Evolutionary conservation across 805 yeast genomes (phyloP), one percentile per base, ranked within the genome.

Genomic region (Debaryomyces prosopidis): DNA sequence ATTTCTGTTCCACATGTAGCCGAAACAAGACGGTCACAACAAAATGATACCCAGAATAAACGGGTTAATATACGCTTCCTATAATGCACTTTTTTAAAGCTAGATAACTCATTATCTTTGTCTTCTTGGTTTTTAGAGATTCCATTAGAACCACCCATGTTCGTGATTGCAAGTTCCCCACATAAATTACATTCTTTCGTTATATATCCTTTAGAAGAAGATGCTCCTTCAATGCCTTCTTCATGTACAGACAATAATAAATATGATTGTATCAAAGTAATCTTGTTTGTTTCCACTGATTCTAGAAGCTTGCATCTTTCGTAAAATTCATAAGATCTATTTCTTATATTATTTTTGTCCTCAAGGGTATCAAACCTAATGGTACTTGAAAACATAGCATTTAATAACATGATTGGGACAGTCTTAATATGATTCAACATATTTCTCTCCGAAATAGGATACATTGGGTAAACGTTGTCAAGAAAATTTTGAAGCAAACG

Each of bases 151-250:
- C 58, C 60, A 5, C 59, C 58, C 33, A 59, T 45, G 47, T 54
- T 61, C 15, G 63, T 65, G 7, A 63, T 46, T 1, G 61, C 65
- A 7, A 63, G 42, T 34, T 62, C 68, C 18, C 49, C 59, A 26
- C 63, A 53, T 35, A 62, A 40, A 20, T 47, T 50, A 4, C 60
- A 51, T 0, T 66, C 67, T 34, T 52, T 56, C 5, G 57, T 39
- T n/a, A 59, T 37, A 20, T 55, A 57, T 30, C 52, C 57, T 31
- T 62, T 49, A 3, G 66, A 51, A 3, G 47, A 32, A 15, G 53
- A 53, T 1, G 67, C 49, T 1, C 68, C 68, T 26, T 57, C 48
- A 3, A 62, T 56, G 2, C 63, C 57, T 37, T 63, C 68, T 43
- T 63, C 68, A 30, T 63, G 63, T 9, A 54, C 47, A 43, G 62